phyloP scores from a whole-genome alignment of 495 filamentous ascomycete species.

The Aspergillus nidulans region DNA sequence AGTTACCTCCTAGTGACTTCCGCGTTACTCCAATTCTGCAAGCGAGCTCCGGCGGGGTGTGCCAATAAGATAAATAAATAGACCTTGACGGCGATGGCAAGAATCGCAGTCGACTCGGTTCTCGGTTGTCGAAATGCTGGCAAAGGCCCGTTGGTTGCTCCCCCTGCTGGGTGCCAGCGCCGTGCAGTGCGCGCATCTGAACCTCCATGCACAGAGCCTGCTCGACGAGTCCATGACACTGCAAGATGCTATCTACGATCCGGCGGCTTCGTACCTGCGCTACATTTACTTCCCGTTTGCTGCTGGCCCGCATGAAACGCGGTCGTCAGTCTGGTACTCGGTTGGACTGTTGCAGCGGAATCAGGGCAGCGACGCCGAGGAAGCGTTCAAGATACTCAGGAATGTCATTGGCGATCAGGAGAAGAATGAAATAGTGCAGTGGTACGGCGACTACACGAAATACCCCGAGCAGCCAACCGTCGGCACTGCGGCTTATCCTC shows the following conservation, averaged over 20 bases:
- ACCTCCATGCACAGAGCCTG: slow-evolving; percentile 6
- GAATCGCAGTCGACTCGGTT: neutral
- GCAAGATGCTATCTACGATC: slow-evolving; percentile 22
- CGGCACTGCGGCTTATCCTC: slow-evolving; percentile 29
- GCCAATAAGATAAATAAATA: neutral
- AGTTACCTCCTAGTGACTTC: neutral
- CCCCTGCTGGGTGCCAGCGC: slow-evolving; percentile 1
- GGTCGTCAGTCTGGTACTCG: slow-evolving; percentile 37
- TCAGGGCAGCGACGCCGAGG: slow-evolving; percentile 26
- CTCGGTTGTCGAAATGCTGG: neutral
- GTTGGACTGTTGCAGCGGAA: slow-evolving; percentile 37
- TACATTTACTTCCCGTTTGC: slow-evolving; percentile 24
- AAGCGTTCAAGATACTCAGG: slow-evolving; percentile 33
- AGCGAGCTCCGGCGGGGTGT: neutral
- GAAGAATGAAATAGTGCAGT: slow-evolving; percentile 31
- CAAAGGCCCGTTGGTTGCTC: neutral
- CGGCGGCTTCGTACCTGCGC: slow-evolving; percentile 11
- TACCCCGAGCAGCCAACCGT: slow-evolving; percentile 38
- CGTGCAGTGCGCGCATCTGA: neutral
- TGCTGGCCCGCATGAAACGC: slow-evolving; percentile 29
- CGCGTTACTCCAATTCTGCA: neutral
- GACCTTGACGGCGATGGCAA: neutral
- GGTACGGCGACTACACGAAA: slow-evolving; percentile 37
- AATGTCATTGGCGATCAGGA: slow-evolving; percentile 37
- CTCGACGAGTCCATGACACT: slow-evolving; percentile 28